Evolutionary conservation across 805 yeast species (phyloP).

Genomic region (Danielia reshetovae): DNA sequence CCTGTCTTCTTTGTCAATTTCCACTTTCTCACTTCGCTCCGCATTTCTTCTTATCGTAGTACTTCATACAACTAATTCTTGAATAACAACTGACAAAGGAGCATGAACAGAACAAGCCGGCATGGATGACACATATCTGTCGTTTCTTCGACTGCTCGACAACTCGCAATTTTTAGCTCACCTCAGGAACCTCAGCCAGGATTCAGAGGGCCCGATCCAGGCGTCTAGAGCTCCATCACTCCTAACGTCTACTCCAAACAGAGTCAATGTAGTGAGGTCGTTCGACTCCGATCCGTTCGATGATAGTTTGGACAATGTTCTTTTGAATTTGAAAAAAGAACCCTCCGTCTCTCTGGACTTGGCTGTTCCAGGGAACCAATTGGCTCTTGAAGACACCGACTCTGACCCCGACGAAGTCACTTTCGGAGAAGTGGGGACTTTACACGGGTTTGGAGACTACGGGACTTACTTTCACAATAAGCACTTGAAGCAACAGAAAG

Average conservation of each 20-base stretch:
- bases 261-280: slow-evolving; percentile 6
- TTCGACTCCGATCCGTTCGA: slow-evolving; percentile 23
- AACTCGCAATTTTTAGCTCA: slow-evolving; percentile 20
- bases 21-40: no score
- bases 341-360: slow-evolving; percentile 1
- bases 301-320: slow-evolving; percentile 21
- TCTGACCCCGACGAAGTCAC: slow-evolving; percentile 3
- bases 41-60: no score
- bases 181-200: slow-evolving; percentile 14
- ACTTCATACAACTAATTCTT: no score
- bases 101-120: no score
- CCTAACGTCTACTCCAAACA: slow-evolving; percentile 2
- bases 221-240: slow-evolving; percentile 4
- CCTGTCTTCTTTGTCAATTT: no score
- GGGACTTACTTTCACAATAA: slow-evolving; percentile 63
- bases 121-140: slow-evolving; percentile 10
- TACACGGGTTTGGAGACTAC: slow-evolving; percentile 60
- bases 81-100: no score
- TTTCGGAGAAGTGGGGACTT: slow-evolving; percentile 28
- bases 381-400: slow-evolving; percentile 8
- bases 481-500: slow-evolving; percentile 54
- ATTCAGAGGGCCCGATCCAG: neutral
- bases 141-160: slow-evolving; percentile 20
- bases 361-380: slow-evolving; percentile 13
- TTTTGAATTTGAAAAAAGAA: slow-evolving; percentile 7